These are phyloP conservation scores for Gnaphalium uliginosum DNA, from an alignment of 129 eudicot species.

Conservation along the genomic window DNA sequence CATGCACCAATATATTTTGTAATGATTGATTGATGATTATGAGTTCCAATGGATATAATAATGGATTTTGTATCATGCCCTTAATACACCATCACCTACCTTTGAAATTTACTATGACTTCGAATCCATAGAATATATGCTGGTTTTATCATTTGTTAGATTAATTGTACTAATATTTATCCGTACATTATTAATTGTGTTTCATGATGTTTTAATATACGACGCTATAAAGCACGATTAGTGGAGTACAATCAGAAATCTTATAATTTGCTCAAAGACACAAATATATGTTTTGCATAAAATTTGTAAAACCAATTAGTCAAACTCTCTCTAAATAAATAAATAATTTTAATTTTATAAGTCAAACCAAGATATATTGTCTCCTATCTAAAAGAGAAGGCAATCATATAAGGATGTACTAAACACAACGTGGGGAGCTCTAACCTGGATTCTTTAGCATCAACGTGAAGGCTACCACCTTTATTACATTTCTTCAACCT, in stretches of 20 bases:
- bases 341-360: not conserved
- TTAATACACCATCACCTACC: not conserved
- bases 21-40: not conserved
- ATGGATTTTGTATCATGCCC: not conserved
- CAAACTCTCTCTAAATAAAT: not conserved
- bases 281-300: not conserved
- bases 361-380: slow-evolving; percentile 39
- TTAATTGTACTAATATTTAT: too few species aligned
- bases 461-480: slow-evolving; percentile 67
- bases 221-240: too few species aligned
- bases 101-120: not conserved
- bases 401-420: slow-evolving; percentile 24
- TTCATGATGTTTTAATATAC: too few species aligned
- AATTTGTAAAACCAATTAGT: not conserved
- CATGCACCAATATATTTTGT: not conserved
- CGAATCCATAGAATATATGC: not conserved
- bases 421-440: slow-evolving; percentile 61
- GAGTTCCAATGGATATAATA: not conserved
- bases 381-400: slow-evolving; percentile 8
- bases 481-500: slow-evolving; percentile 17
- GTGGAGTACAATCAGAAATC: not conserved
- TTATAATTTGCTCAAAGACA: not conserved
- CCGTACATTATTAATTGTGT: too few species aligned
- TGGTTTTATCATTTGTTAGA: not conserved
- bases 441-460: slow-evolving; percentile 23